Percentiles rank a stretch among this genome's conserved stretches.
Conservation (phyloP, 305 asterid genomes). For the Fraxinus angustifolia region DNA sequence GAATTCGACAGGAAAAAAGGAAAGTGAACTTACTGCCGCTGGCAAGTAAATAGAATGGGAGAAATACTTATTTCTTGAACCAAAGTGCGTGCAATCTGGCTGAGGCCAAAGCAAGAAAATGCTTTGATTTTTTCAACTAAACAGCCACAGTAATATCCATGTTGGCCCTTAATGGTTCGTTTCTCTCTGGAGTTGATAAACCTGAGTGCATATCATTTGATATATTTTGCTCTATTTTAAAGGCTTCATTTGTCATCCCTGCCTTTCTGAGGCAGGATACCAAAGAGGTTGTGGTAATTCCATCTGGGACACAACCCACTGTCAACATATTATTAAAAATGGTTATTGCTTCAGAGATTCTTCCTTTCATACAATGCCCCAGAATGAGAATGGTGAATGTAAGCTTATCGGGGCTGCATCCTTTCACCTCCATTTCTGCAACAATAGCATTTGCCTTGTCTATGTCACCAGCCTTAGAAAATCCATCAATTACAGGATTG, state of each 20-base stretch:
- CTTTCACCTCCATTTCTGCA: constrained; percentile 72
- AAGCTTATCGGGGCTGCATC: constrained; percentile 69
- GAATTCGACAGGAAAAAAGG: background rate
- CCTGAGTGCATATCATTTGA: constrained; percentile 24
- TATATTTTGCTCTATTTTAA: constrained; percentile 50
- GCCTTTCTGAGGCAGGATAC: constrained; percentile 75
- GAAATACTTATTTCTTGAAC: background rate
- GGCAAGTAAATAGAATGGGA: background rate
- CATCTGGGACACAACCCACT: constrained; percentile 70
- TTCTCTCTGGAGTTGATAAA: constrained; percentile 33
- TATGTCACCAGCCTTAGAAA: constrained; percentile 72
- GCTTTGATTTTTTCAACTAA: constrained; percentile 20
- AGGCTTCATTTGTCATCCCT: constrained; percentile 75
- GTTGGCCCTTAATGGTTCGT: constrained; percentile 26
- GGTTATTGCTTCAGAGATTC: constrained; percentile 66
- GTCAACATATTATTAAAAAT: constrained; percentile 64
- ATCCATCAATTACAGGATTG: constrained; percentile 85
- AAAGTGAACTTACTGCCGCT: constrained; percentile 25
- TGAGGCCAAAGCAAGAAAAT: constrained; percentile 16
- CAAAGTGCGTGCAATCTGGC: constrained; percentile 5
- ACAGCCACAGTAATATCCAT: constrained; percentile 48
- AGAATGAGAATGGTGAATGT: constrained; percentile 80
- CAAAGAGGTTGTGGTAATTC: constrained; percentile 47
- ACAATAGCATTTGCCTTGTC: constrained; percentile 67
- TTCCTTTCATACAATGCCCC: constrained; percentile 96